Conservation (phyloP, 768 basidiomycete genomes). For the Mycena kentingensis region DNA sequence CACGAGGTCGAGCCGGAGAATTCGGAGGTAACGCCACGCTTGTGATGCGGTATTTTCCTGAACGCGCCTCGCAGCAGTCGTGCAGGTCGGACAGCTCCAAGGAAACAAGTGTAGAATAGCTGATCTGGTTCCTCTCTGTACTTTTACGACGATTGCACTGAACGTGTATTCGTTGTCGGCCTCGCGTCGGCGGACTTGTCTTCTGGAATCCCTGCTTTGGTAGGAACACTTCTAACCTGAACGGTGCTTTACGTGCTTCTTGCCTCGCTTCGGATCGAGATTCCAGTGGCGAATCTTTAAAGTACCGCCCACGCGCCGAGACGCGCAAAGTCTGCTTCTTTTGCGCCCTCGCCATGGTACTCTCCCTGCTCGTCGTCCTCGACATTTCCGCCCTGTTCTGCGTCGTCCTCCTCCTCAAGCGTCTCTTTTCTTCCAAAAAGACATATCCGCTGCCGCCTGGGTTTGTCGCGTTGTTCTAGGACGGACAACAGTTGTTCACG, state of each 20-base stretch:
- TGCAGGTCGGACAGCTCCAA: slow-evolving; percentile 17
- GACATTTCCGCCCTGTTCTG: slow-evolving; percentile 37
- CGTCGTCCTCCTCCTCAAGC: slow-evolving; percentile 38
- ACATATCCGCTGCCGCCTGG: slow-evolving; percentile 18
- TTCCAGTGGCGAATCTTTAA: slow-evolving; percentile 8
- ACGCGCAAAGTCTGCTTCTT: slow-evolving; percentile 25
- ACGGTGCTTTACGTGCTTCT: neutral
- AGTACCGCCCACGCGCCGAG: no score
- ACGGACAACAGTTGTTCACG: slow-evolving; percentile 19
- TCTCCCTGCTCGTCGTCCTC: slow-evolving; percentile 28
- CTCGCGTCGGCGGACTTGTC: no score
- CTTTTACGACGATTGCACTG: slow-evolving; percentile 19
- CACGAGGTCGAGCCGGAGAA: slow-evolving; percentile 50
- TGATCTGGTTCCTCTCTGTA: slow-evolving; percentile 10
- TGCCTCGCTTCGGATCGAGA: neutral
- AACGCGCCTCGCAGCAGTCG: slow-evolving; percentile 12
- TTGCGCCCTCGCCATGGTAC: slow-evolving; percentile 28
- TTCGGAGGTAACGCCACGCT: slow-evolving; percentile 24
- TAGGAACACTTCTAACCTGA: no score
- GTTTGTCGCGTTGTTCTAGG: slow-evolving; percentile 2
- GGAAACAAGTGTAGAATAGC: slow-evolving; percentile 9
- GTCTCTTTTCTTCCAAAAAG: slow-evolving; percentile 28
- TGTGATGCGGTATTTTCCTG: no score
- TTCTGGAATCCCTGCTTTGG: no score
- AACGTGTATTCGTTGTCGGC: slow-evolving; percentile 9